Conservation (phyloP, 352 stramenopile species). For the Hyaloperonospora arabidopsidis region DNA sequence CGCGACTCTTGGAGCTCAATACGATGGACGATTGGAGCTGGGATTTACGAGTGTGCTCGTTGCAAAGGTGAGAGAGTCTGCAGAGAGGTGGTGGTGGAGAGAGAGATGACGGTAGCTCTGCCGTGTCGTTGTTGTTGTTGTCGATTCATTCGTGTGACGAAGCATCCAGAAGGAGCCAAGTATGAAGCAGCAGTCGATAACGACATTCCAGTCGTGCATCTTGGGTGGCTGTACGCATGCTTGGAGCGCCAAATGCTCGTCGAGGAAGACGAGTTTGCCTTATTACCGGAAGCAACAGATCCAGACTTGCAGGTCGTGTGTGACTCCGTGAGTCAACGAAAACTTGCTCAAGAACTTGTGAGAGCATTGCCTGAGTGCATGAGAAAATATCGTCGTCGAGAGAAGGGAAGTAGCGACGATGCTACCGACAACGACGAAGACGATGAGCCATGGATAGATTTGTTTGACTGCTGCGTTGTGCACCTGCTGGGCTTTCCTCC, state of each 20-base stretch:
- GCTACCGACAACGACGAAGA: slow-evolving; percentile 1
- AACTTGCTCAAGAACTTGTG: slow-evolving; percentile 33
- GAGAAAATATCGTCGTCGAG: slow-evolving; percentile 12
- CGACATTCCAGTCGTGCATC: slow-evolving; percentile 56
- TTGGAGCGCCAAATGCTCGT: slow-evolving; percentile 38
- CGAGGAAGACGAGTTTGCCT: slow-evolving; percentile 41
- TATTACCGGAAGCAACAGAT: slow-evolving; percentile 24
- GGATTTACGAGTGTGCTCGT: slow-evolving; percentile 57
- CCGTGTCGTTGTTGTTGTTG: neutral
- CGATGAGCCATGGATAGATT: slow-evolving; percentile 36
- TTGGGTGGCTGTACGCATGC: slow-evolving; percentile 68
- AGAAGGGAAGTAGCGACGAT: slow-evolving; percentile 1
- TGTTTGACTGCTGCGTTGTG: slow-evolving; percentile 63
- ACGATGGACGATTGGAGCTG: slow-evolving; percentile 52
- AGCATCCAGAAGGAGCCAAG: slow-evolving; percentile 46
- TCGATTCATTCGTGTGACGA: neutral
- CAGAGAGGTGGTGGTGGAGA: neutral
- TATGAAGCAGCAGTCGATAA: slow-evolving; percentile 53
- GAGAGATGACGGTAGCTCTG: slow-evolving; percentile 2
- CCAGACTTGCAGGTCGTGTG: slow-evolving; percentile 19
- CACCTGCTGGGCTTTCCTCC: slow-evolving; percentile 47
- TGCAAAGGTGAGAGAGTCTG: slow-evolving; percentile 28
- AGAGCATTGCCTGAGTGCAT: slow-evolving; percentile 26
- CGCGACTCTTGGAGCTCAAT: slow-evolving; percentile 36
- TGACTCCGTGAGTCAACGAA: slow-evolving; percentile 33